A percentile compares a stretch with the other conserved stretches of the same genome.
These are phyloP conservation scores for Mucuna pruriens DNA, from an alignment of 306 rosid genomes.

Conservation along the genomic window DNA sequence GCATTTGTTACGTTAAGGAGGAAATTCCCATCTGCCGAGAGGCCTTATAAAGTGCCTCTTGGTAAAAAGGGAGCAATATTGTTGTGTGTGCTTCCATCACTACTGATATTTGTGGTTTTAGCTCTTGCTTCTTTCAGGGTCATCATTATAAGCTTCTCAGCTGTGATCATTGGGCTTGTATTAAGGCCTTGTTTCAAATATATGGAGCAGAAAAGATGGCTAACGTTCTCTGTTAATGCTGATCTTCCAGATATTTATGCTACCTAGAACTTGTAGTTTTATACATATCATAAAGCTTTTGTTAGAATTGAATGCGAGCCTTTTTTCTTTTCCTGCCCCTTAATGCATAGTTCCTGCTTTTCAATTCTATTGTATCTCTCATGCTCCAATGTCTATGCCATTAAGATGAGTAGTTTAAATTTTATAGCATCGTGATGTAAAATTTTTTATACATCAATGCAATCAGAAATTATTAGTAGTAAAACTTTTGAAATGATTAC, in stretches of 20 bases:
- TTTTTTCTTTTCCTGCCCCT: not conserved
- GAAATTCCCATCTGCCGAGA: slow-evolving; percentile 42
- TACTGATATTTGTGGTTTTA: slow-evolving; percentile 60
- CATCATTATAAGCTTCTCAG: slow-evolving; percentile 53
- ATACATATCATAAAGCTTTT: slow-evolving; percentile 21
- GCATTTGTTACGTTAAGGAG: slow-evolving; percentile 68
- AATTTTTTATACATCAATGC: not conserved
- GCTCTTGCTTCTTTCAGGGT: slow-evolving; percentile 57
- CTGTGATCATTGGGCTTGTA: slow-evolving; percentile 52
- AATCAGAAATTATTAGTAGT: not conserved
- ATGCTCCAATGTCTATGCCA: not conserved
- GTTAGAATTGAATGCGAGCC: not conserved
- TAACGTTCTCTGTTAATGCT: slow-evolving; percentile 48
- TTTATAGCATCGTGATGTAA: not conserved
- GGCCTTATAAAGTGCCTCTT: slow-evolving; percentile 65
- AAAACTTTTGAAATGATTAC: too few species aligned
- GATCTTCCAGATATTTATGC: slow-evolving; percentile 47
- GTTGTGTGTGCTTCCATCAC: slow-evolving; percentile 61
- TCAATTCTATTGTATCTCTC: not conserved
- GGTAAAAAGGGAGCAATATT: slow-evolving; percentile 59
- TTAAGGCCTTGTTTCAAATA: slow-evolving; percentile 58
- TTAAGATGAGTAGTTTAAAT: not conserved
- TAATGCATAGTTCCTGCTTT: not conserved
- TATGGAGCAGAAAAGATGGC: slow-evolving; percentile 58
- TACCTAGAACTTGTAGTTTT: slow-evolving; percentile 9